These are phyloP conservation scores for Paratinospora sagittata DNA, from an alignment of 164 flowering plant genomes.

Conservation along the genomic window DNA sequence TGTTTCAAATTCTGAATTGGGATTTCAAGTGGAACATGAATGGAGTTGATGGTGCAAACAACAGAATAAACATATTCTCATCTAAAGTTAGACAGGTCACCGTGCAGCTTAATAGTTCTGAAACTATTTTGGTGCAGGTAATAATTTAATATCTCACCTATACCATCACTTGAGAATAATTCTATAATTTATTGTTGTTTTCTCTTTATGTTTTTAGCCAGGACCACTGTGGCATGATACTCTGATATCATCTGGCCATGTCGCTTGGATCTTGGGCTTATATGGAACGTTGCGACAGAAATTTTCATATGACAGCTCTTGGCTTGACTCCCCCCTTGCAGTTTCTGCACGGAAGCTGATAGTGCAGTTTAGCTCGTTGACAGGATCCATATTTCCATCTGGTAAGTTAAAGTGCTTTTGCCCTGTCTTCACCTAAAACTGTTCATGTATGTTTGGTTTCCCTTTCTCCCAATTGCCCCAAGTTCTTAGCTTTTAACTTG, in stretches of 20 bases:
- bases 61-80: too few species aligned
- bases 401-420: slow-evolving; percentile 39
- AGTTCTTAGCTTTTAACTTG: too few species aligned
- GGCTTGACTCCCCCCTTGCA: slow-evolving; percentile 93
- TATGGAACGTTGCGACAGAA: slow-evolving; percentile 73
- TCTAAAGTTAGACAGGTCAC: slow-evolving; percentile 36
- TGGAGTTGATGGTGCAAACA: slow-evolving; percentile 30
- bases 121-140: slow-evolving; percentile 80
- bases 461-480: too few species aligned
- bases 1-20: slow-evolving; percentile 92
- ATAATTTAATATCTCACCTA: slow-evolving; percentile 1
- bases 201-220: slow-evolving; percentile 58
- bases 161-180: not conserved
- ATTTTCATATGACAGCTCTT: slow-evolving; percentile 50
- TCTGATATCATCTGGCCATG: slow-evolving; percentile 73
- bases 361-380: slow-evolving; percentile 76
- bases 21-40: slow-evolving; percentile 45
- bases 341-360: slow-evolving; percentile 87
- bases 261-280: slow-evolving; percentile 70
- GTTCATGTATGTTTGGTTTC: not conserved
- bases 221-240: slow-evolving; percentile 75
- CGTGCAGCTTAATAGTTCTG: slow-evolving; percentile 40
- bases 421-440: not conserved
- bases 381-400: slow-evolving; percentile 76
- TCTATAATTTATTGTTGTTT: slow-evolving; percentile 3